phyloP scores from a whole-genome alignment of 2,329 filamentous ascomycete genomes.

The Pseudogymnoascus sp. region DNA sequence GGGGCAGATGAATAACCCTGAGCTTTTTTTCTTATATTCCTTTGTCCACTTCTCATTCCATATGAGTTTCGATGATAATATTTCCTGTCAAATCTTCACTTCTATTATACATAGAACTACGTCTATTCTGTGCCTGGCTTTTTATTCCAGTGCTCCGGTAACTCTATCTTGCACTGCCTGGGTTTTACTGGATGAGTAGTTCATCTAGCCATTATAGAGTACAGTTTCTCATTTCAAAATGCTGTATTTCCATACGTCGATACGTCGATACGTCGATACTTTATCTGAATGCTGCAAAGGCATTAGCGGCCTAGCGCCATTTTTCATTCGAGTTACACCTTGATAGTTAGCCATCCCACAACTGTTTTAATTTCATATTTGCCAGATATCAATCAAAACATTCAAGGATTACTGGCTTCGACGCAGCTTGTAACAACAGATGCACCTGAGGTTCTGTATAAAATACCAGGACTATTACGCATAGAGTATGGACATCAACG shows the following conservation, averaged over 20 bases:
- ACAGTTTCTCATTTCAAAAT: not conserved
- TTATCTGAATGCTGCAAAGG: not conserved
- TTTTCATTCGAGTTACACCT: not conserved
- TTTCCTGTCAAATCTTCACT: not conserved
- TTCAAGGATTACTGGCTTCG: not conserved
- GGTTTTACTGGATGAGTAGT: not conserved
- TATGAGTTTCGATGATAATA: not conserved
- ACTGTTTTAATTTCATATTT: not conserved
- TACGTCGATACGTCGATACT: not conserved
- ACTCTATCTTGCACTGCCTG: not conserved
- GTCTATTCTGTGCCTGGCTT: not conserved
- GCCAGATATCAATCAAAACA: not conserved
- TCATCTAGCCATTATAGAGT: not conserved
- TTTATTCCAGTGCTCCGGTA: not conserved
- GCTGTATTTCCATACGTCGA: not conserved
- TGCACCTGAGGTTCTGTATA: not conserved
- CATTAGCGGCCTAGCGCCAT: conserved; percentile 1
- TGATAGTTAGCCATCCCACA: not conserved
- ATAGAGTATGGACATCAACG: not conserved
- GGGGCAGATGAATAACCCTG: not conserved
- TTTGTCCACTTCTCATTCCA: not conserved
- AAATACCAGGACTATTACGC: not conserved
- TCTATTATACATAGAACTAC: not conserved
- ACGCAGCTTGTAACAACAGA: not conserved
- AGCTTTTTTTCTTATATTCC: not conserved